phyloP scores from a whole-genome alignment of 176 grass and related monocot genomes.

The Juncus effusus region DNA sequence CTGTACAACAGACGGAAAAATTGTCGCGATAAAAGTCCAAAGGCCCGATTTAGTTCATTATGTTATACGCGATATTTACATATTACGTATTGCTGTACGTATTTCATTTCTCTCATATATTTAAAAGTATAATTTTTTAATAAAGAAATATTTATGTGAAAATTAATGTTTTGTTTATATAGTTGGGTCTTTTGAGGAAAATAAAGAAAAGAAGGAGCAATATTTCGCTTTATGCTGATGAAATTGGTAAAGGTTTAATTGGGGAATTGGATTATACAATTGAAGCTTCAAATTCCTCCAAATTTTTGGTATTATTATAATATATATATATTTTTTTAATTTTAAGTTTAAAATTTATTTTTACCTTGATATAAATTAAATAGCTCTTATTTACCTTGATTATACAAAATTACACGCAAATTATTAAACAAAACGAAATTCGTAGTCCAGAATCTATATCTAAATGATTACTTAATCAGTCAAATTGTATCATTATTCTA shows the following conservation, averaged over 20 bases:
- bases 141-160: background rate
- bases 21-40: conserved; percentile 94
- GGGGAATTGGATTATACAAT: conserved; percentile 84
- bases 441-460: too few relatives aligned
- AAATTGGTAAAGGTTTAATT: conserved; percentile 83
- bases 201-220: conserved; percentile 77
- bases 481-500: too few relatives aligned
- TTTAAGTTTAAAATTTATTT: conserved; percentile 3
- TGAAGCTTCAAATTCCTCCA: conserved; percentile 84
- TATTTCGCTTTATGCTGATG: conserved; percentile 86
- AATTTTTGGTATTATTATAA: conserved; percentile 69
- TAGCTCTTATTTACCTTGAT: background rate
- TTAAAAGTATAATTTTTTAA: background rate
- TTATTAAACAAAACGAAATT: background rate
- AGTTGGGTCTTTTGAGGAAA: conserved; percentile 70
- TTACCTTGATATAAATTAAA: background rate
- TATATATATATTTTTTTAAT: background rate
- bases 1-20: conserved; percentile 59
- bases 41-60: conserved; percentile 69
- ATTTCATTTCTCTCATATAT: conserved; percentile 12
- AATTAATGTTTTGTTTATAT: conserved; percentile 28
- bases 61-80: conserved; percentile 82
- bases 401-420: background rate
- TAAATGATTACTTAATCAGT: too few relatives aligned
- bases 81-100: conserved; percentile 82